phyloP scores from a whole-genome alignment of 2,329 filamentous ascomycete genomes.

The Thermochaetoides dissita region DNA sequence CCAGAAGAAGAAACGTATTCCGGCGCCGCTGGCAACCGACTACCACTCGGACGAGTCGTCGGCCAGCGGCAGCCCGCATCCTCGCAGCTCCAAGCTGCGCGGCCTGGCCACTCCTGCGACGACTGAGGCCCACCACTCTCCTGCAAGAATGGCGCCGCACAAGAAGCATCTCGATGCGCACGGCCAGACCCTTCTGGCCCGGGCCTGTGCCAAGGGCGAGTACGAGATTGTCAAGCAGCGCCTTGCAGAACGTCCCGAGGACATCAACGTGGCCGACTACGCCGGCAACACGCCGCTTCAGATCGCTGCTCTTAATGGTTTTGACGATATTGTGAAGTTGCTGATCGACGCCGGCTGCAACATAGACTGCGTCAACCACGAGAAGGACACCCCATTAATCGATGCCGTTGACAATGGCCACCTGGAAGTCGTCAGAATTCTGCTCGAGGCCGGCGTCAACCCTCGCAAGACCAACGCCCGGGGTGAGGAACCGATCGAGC shows the following conservation, averaged over 20 bases:
- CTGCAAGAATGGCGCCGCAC: conserved; percentile 54
- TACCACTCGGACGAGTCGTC: conserved; percentile 57
- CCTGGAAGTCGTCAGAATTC: conserved; percentile 68
- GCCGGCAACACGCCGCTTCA: conserved; percentile 94
- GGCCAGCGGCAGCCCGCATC: conserved; percentile 44
- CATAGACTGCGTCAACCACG: conserved; percentile 63
- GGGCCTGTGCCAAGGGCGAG: conserved; percentile 76
- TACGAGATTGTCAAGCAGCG: conserved; percentile 64
- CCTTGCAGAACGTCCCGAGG: conserved; percentile 66
- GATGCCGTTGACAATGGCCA: conserved; percentile 96
- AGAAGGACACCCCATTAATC: conserved; percentile 84
- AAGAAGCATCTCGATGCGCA: conserved; percentile 87
- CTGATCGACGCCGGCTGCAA: conserved; percentile 75
- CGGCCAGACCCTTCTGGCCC: conserved; percentile 78
- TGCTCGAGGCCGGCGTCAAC: conserved; percentile 79
- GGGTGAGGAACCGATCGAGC: conserved; percentile 80
- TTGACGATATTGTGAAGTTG: conserved; percentile 73
- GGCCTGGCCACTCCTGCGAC: conserved; percentile 41
- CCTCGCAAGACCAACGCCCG: conserved; percentile 83
- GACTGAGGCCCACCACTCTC: conserved; percentile 47
- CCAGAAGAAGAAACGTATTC: conserved; percentile 47
- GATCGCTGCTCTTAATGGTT: conserved; percentile 79
- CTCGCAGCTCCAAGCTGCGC: conserved; percentile 43
- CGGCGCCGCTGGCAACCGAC: conserved; percentile 47
- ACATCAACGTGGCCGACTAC: conserved; percentile 80